phyloP scores from a whole-genome alignment of 2,329 filamentous ascomycete genomes.

The Laburnicola sp. region DNA sequence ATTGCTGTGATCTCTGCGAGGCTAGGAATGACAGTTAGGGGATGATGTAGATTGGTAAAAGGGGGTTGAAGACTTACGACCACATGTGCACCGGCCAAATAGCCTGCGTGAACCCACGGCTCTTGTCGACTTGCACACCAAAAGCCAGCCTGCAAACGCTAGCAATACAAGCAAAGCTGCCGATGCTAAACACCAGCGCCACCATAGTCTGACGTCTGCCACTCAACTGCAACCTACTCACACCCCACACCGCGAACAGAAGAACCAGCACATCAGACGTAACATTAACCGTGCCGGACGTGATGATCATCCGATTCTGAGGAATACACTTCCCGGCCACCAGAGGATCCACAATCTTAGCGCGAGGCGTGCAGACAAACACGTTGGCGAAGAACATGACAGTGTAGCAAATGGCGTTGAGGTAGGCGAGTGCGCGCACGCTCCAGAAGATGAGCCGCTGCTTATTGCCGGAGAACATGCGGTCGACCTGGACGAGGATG shows the following conservation, averaged over 20 bases:
- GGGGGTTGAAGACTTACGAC: conserved; percentile 10
- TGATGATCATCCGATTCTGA: conserved; percentile 11
- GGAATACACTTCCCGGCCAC: conserved; percentile 24
- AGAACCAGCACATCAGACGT: conserved; percentile 27
- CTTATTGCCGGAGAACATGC: conserved; percentile 15
- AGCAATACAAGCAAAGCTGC: conserved; percentile 14
- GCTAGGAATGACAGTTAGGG: not conserved
- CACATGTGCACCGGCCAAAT: conserved; percentile 14
- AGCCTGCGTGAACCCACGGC: conserved; percentile 5
- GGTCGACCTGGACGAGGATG: conserved; percentile 24
- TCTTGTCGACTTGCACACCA: conserved; percentile 7
- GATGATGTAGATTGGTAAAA: not conserved
- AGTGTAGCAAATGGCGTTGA: conserved; percentile 23
- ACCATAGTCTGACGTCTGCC: conserved; percentile 8
- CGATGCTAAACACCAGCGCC: conserved; percentile 8
- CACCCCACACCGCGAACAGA: conserved; percentile 11
- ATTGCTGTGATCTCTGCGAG: conserved; percentile 14
- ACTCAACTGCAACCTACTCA: conserved; percentile 11
- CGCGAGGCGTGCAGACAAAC: conserved; percentile 27
- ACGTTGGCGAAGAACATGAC: conserved; percentile 21
- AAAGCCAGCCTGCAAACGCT: conserved; percentile 14
- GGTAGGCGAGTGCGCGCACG: conserved; percentile 21
- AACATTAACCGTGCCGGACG: conserved; percentile 25
- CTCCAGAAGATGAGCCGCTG: conserved; percentile 19
- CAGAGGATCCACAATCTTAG: conserved; percentile 24